These are phyloP conservation scores for Baorangia bicolor DNA, from an alignment of 768 basidiomycete species.

Conservation along the genomic window DNA sequence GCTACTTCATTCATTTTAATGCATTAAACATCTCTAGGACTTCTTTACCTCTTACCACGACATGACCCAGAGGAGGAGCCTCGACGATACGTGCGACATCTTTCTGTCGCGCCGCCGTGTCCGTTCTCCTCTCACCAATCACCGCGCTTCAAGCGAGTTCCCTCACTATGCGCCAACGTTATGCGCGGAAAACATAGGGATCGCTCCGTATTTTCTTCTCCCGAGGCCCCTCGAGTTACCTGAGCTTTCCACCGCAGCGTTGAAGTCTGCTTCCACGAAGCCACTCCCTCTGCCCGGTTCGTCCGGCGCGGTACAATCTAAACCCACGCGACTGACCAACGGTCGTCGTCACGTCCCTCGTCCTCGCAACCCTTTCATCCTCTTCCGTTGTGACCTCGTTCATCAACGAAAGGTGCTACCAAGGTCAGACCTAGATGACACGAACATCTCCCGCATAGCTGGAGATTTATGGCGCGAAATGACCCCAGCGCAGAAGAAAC, in stretches of 20 bases:
- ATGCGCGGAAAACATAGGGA: slow-evolving; percentile 6
- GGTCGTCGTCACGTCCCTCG: slow-evolving; percentile 57
- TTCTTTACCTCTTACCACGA: slow-evolving; percentile 18
- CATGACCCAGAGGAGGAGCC: slow-evolving; percentile 30
- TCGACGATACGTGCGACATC: slow-evolving; percentile 32
- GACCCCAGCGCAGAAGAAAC: slow-evolving; percentile 41
- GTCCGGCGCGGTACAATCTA: slow-evolving; percentile 16
- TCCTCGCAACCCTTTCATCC: slow-evolving; percentile 76
- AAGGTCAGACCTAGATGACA: slow-evolving; percentile 60
- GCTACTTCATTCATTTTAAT: slow-evolving; percentile 6
- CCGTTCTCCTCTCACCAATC: slow-evolving; percentile 4
- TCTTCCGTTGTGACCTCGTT: slow-evolving; percentile 74
- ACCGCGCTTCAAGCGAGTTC: slow-evolving; percentile 12
- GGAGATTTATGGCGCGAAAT: slow-evolving; percentile 67
- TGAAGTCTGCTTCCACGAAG: slow-evolving; percentile 1
- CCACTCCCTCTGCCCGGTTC: slow-evolving; percentile 30
- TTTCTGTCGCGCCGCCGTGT: slow-evolving; percentile 25
- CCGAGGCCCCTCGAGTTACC: slow-evolving; percentile 8
- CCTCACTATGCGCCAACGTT: slow-evolving; percentile 2
- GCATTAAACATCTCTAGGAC: background rate
- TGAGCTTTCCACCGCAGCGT: background rate
- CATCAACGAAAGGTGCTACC: slow-evolving; percentile 56
- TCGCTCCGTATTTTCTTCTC: slow-evolving; percentile 8
- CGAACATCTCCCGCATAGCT: slow-evolving; percentile 65
- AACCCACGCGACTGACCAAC: slow-evolving; percentile 14